Percentiles rank a stretch among this genome's conserved stretches.
Conservation (phyloP, 148 eudicot species). For the Heliamphora exappendiculata region DNA sequence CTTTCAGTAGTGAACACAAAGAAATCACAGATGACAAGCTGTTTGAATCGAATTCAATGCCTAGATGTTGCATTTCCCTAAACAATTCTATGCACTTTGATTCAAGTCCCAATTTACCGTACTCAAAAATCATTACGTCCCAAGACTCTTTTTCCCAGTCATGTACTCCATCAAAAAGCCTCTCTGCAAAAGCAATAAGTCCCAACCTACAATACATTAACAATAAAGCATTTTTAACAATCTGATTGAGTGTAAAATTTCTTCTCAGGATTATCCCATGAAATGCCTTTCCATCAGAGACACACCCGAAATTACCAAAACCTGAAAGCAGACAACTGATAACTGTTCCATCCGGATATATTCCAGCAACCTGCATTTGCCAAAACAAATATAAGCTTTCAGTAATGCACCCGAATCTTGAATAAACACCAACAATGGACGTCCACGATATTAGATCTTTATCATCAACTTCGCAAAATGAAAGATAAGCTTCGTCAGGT, state of each 20-base stretch:
- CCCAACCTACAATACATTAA: constrained; percentile 71
- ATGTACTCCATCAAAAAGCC: constrained; percentile 29
- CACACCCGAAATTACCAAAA: constrained; percentile 30
- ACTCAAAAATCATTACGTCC: constrained; percentile 54
- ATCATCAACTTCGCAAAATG: constrained; percentile 36
- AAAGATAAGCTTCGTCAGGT: constrained; percentile 31
- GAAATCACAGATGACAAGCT: constrained; percentile 45
- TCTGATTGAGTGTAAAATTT: constrained; percentile 27
- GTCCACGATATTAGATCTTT: constrained; percentile 74
- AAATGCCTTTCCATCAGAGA: constrained; percentile 52
- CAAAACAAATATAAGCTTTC: constrained; percentile 38
- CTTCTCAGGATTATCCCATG: constrained; percentile 55
- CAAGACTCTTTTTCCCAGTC: constrained; percentile 38
- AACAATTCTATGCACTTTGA: constrained; percentile 37
- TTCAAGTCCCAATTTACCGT: constrained; percentile 36
- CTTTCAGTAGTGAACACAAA: constrained; percentile 42
- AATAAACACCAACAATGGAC: constrained; percentile 46
- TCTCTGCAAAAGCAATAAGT: constrained; percentile 30
- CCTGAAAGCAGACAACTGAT: constrained; percentile 51
- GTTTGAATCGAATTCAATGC: constrained; percentile 30
- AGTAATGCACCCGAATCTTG: constrained; percentile 27
- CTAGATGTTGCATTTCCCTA: constrained; percentile 43
- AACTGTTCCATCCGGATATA: constrained; percentile 50
- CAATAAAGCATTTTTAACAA: constrained; percentile 41
- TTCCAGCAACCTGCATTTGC: constrained; percentile 41